Percentiles rank a stretch among this genome's conserved stretches.
Conservation (phyloP, 768 basidiomycete genomes). For the Pleurotus tuber-regium region DNA sequence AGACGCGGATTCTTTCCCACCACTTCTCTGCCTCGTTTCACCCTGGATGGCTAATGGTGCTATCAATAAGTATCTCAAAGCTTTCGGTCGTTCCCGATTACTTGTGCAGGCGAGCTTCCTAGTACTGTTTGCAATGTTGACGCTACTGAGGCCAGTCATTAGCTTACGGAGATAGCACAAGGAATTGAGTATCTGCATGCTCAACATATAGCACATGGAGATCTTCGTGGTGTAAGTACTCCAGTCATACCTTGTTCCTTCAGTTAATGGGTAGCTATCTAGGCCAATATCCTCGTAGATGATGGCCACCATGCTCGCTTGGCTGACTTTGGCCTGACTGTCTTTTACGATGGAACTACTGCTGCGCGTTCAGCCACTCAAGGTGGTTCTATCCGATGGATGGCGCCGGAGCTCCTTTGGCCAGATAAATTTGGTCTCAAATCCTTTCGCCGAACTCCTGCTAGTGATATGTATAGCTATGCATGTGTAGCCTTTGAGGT, state of each 20-base stretch:
- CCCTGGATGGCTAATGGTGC: slow-evolving; percentile 28
- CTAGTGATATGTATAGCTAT: slow-evolving; percentile 27
- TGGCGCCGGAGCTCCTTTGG: too few species aligned
- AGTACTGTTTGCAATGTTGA: too few species aligned
- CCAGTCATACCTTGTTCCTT: too few species aligned
- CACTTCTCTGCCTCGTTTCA: slow-evolving; percentile 24
- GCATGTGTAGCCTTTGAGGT: too few species aligned
- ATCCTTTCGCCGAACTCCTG: slow-evolving; percentile 14
- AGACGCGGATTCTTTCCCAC: slow-evolving; percentile 19
- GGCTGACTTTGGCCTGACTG: slow-evolving; percentile 30
- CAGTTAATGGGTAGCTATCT: neutral
- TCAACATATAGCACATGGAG: slow-evolving; percentile 18
- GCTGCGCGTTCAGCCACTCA: slow-evolving; percentile 13
- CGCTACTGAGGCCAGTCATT: too few species aligned
- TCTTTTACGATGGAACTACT: slow-evolving; percentile 19
- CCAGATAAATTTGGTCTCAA: slow-evolving; percentile 18
- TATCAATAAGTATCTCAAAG: slow-evolving; percentile 18
- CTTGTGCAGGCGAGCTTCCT: slow-evolving; percentile 16
- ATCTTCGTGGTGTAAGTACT: slow-evolving; percentile 19
- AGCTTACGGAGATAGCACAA: slow-evolving; percentile 20
- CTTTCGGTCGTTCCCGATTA: slow-evolving; percentile 18
- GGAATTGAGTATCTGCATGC: slow-evolving; percentile 23
- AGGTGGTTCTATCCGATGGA: slow-evolving; percentile 20
- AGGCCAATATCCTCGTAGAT: slow-evolving; percentile 25
- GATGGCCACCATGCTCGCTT: slow-evolving; percentile 18